phyloP scores from a whole-genome alignment of 148 eudicot genomes.

The Fagopyrum homotropicum region DNA sequence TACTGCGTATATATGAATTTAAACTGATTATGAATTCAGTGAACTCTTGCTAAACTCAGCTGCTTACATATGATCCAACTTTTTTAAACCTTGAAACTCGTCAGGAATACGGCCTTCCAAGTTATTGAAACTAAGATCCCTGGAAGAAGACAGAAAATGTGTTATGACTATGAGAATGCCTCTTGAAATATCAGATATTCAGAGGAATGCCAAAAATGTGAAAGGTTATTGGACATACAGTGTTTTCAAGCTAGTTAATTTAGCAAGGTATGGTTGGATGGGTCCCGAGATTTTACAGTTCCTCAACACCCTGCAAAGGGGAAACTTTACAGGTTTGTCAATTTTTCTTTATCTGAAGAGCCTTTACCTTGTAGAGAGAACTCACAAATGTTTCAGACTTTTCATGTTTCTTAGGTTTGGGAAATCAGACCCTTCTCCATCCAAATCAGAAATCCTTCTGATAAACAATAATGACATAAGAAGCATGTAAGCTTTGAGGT shows the following conservation, averaged over 20 bases:
- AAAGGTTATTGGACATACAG: slow-evolving; percentile 24
- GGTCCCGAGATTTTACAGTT: slow-evolving; percentile 47
- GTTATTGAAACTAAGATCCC: slow-evolving; percentile 60
- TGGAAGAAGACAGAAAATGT: slow-evolving; percentile 15
- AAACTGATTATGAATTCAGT: background rate
- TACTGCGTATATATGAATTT: background rate
- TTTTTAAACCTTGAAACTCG: slow-evolving; percentile 3
- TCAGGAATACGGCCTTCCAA: slow-evolving; percentile 39
- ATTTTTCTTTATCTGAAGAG: background rate
- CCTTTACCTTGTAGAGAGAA: background rate
- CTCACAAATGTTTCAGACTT: slow-evolving; percentile 36
- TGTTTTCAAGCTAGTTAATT: slow-evolving; percentile 23
- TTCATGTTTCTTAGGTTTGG: slow-evolving; percentile 35
- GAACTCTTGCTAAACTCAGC: background rate
- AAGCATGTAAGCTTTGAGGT: background rate
- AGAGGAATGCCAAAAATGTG: background rate
- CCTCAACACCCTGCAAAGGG: slow-evolving; percentile 43
- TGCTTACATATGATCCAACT: slow-evolving; percentile 32
- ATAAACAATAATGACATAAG: slow-evolving; percentile 15
- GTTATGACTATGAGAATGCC: background rate
- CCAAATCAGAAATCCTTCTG: slow-evolving; percentile 54
- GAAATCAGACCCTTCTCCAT: slow-evolving; percentile 39
- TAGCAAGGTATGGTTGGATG: slow-evolving; percentile 28
- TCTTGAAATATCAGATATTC: background rate
- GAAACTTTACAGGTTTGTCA: background rate